phyloP scores from a whole-genome alignment of 1,139 yeast species.

The Protomyces inundatus region DNA sequence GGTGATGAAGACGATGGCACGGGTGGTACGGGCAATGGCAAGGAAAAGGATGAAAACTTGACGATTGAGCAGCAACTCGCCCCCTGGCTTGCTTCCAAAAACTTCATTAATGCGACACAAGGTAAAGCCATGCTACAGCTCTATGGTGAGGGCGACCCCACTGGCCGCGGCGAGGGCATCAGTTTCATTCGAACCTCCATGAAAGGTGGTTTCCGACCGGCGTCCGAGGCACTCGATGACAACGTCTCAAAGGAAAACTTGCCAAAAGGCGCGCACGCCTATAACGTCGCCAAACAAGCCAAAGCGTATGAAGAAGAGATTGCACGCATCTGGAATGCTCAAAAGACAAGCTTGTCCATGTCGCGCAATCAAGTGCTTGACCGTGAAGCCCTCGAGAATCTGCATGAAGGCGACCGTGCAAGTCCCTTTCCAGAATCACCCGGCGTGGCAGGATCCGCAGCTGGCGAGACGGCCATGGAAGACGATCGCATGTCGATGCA shows the following conservation, averaged over 20 bases:
- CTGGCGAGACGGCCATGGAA: slow-evolving; percentile 38
- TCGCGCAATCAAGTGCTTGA: slow-evolving; percentile 39
- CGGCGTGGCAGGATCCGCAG: slow-evolving; percentile 27
- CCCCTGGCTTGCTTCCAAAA: slow-evolving; percentile 89
- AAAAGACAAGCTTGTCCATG: slow-evolving; percentile 58
- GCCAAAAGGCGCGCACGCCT: slow-evolving; percentile 59
- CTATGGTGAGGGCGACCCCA: slow-evolving; percentile 95
- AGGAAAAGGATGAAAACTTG: slow-evolving; percentile 44
- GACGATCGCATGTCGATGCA: slow-evolving; percentile 38
- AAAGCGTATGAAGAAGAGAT: slow-evolving; percentile 89
- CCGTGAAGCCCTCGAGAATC: slow-evolving; percentile 36
- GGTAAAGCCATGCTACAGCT: slow-evolving; percentile 95
- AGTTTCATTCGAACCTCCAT: slow-evolving; percentile 88
- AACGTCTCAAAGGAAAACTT: slow-evolving; percentile 38
- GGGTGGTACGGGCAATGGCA: not conserved
- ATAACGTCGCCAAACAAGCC: slow-evolving; percentile 82
- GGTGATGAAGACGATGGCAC: slow-evolving; percentile 34
- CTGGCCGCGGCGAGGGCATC: slow-evolving; percentile 84
- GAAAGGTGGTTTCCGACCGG: slow-evolving; percentile 84
- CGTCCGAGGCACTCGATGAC: slow-evolving; percentile 46
- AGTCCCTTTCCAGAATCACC: slow-evolving; percentile 12
- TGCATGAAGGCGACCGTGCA: not conserved
- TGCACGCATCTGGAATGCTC: slow-evolving; percentile 84
- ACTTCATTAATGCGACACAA: slow-evolving; percentile 88
- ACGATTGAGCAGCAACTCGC: slow-evolving; percentile 79